These are phyloP conservation scores for Xylariaceae sp. DNA, from an alignment of 2,329 filamentous ascomycete species.

Conservation along the genomic window DNA sequence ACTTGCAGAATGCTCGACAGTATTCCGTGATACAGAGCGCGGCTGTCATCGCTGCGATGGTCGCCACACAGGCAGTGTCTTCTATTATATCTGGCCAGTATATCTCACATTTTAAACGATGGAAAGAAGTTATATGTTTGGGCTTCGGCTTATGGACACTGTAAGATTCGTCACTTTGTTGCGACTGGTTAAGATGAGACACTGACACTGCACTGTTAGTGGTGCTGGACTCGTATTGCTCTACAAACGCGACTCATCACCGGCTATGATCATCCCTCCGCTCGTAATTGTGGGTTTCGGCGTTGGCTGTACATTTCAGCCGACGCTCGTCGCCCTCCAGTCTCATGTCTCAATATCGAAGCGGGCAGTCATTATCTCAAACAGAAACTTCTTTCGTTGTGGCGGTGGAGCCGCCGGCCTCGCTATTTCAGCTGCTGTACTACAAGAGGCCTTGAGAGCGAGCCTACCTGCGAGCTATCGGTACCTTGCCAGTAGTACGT, in stretches of 20 bases:
- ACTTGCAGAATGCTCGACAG: slow-evolving; percentile 62
- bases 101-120: slow-evolving; percentile 62
- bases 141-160: slow-evolving; percentile 47
- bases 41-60: slow-evolving; percentile 56
- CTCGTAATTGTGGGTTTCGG: slow-evolving; percentile 59
- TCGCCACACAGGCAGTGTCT: slow-evolving; percentile 52
- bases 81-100: slow-evolving; percentile 62
- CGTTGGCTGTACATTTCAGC: slow-evolving; percentile 57
- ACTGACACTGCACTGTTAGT: slow-evolving; percentile 25
- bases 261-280: slow-evolving; percentile 57
- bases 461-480: slow-evolving; percentile 37
- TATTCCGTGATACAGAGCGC: slow-evolving; percentile 54
- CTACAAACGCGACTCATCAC: slow-evolving; percentile 52
- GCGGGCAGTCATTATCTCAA: slow-evolving; percentile 67
- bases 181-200: background rate
- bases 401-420: slow-evolving; percentile 65
- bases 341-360: slow-evolving; percentile 63
- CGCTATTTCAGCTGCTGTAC: slow-evolving; percentile 61
- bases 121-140: slow-evolving; percentile 63
- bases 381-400: slow-evolving; percentile 67
- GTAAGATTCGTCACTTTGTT: slow-evolving; percentile 31
- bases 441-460: slow-evolving; percentile 41
- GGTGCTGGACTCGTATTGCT: slow-evolving; percentile 60
- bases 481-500: slow-evolving; percentile 40
- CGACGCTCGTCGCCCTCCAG: slow-evolving; percentile 62